Conservation (phyloP, 2,329 filamentous ascomycete genomes). For the Scleromitrula shiraiana region DNA sequence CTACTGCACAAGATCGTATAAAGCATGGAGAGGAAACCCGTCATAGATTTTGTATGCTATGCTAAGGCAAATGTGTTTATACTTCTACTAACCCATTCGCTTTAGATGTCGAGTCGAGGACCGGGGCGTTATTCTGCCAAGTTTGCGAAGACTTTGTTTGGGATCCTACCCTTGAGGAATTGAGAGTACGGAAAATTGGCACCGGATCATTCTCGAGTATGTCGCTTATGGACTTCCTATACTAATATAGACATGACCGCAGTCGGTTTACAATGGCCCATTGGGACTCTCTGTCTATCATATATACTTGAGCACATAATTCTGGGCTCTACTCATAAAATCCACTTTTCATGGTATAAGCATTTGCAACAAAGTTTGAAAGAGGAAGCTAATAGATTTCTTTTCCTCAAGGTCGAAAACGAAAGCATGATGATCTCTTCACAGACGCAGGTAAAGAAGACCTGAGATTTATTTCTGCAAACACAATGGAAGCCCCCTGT, state of each 20-base stretch:
- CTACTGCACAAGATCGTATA: constrained; percentile 55
- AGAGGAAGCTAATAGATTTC: background rate
- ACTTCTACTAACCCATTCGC: constrained; percentile 6
- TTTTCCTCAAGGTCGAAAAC: constrained; percentile 53
- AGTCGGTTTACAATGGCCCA: too few species aligned
- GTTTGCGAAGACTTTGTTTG: constrained; percentile 78
- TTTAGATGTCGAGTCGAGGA: constrained; percentile 68
- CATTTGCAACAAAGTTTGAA: too few species aligned
- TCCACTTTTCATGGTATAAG: too few species aligned
- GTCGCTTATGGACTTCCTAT: constrained; percentile 19
- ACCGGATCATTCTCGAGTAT: constrained; percentile 57
- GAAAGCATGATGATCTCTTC: constrained; percentile 66
- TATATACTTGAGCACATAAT: too few species aligned
- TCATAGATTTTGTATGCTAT: constrained; percentile 63
- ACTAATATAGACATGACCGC: too few species aligned
- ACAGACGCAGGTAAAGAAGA: constrained; percentile 60
- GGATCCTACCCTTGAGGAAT: constrained; percentile 71
- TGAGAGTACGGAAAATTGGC: constrained; percentile 62
- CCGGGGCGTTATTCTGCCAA: constrained; percentile 69
- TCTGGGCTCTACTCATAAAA: too few species aligned
- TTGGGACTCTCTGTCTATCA: too few species aligned
- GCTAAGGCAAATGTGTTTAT: background rate
- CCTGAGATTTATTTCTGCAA: constrained; percentile 65
- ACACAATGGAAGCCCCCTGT: constrained; percentile 74
- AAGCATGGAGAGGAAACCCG: constrained; percentile 61